A percentile compares a stretch with the other conserved stretches of the same genome.
phyloP scores from a whole-genome alignment of 2,329 filamentous ascomycete species.

The Aspergillus intermedius region DNA sequence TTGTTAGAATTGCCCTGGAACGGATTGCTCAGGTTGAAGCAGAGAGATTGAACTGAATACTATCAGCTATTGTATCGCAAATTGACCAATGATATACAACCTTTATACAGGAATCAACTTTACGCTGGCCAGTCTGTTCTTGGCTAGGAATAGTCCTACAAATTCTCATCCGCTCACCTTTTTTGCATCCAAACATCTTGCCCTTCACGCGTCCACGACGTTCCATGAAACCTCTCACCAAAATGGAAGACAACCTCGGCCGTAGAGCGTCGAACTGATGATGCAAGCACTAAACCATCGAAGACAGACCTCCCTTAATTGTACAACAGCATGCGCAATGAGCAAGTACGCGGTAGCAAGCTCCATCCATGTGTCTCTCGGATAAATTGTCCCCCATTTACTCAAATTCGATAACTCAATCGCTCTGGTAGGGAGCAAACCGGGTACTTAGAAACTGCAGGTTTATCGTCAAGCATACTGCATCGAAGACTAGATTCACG shows the following conservation, averaged over 20 bases:
- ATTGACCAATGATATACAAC: no score
- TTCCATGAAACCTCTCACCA: constrained; percentile 18
- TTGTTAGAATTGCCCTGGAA: no score
- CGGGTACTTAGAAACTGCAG: constrained; percentile 53
- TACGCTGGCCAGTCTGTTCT: no score
- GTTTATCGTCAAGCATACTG: constrained; percentile 44
- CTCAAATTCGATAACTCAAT: constrained; percentile 34
- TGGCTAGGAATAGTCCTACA: neutral
- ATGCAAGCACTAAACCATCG: constrained; percentile 23
- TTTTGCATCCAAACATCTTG: constrained; percentile 25
- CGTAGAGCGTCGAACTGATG: constrained; percentile 25
- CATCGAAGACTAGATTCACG: constrained; percentile 41
- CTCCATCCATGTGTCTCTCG: constrained; percentile 48
- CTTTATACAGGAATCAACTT: no score
- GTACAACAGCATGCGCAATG: constrained; percentile 33
- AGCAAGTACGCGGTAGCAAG: constrained; percentile 46
- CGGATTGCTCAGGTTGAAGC: no score
- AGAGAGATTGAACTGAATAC: no score
- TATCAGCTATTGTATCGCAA: no score
- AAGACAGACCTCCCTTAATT: constrained; percentile 16
- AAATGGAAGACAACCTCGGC: constrained; percentile 18
- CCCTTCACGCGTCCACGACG: constrained; percentile 26
- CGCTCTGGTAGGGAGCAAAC: constrained; percentile 34
- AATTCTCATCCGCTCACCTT: neutral
- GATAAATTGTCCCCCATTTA: constrained; percentile 33